These are phyloP conservation scores for Saussurea involucrata DNA, from an alignment of 129 eudicot species.

Conservation along the genomic window DNA sequence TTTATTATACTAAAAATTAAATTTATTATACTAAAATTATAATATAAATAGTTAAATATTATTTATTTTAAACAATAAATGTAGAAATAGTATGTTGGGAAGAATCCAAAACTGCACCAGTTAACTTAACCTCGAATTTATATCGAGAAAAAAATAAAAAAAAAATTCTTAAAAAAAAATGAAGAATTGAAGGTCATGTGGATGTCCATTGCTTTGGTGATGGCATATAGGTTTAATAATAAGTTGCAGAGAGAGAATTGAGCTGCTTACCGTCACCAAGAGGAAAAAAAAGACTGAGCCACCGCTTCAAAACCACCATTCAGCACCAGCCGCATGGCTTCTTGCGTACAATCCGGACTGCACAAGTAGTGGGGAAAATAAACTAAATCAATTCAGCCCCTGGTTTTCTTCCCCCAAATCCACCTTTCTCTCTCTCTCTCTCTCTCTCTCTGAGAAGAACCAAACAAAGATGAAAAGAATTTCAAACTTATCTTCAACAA, in stretches of 20 bases:
- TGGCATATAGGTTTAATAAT: neutral
- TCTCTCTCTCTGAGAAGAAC: constrained; percentile 13
- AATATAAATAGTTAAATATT: too few relatives aligned
- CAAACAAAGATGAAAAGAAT: constrained; percentile 24
- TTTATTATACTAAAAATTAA: too few relatives aligned
- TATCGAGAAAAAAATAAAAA: neutral
- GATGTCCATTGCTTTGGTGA: constrained; percentile 8
- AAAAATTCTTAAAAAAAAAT: neutral
- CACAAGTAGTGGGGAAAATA: constrained; percentile 28
- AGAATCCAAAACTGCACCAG: neutral
- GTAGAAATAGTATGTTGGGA: neutral
- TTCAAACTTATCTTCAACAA: constrained; percentile 50
- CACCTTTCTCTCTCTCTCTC: constrained; percentile 23
- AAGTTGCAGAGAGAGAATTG: constrained; percentile 47
- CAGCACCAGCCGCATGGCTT: constrained; percentile 53
- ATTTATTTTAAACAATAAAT: too few relatives aligned
- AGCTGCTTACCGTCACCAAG: constrained; percentile 33
- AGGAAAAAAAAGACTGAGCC: constrained; percentile 39
- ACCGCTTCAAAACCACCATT: constrained; percentile 62
- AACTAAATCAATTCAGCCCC: constrained; percentile 36
- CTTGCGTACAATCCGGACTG: constrained; percentile 45
- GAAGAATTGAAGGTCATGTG: neutral
- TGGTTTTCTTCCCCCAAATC: constrained; percentile 19
- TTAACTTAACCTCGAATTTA: neutral
- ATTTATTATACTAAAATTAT: too few relatives aligned